Evolutionary conservation across 768 basidiomycete genomes (phyloP).

Genomic region (Postia placenta): DNA sequence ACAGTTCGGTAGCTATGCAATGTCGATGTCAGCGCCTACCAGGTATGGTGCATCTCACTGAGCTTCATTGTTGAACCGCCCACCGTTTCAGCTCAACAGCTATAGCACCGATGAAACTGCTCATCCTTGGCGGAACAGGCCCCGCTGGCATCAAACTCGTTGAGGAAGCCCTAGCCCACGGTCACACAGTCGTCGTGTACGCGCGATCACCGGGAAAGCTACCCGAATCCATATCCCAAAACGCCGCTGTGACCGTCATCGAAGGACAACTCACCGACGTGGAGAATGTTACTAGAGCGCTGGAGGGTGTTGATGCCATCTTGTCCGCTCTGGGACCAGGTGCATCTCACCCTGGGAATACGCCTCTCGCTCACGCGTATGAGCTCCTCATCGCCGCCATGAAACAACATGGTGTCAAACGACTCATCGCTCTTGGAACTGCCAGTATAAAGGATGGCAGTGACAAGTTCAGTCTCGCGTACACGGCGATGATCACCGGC

Average conservation of each 20-base stretch:
- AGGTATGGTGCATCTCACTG: no score
- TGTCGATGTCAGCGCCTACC: no score
- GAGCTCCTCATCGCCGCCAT: conserved; percentile 48
- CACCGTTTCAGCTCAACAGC: background rate
- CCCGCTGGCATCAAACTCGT: conserved; percentile 51
- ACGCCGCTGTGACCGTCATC: conserved; percentile 41
- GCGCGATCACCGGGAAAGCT: conserved; percentile 62
- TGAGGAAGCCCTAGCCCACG: conserved; percentile 42
- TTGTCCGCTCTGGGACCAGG: conserved; percentile 64
- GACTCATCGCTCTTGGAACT: conserved; percentile 64
- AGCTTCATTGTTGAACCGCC: no score
- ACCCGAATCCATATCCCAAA: conserved; percentile 39
- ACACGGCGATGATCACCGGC: conserved; percentile 34
- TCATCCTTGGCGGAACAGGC: conserved; percentile 71
- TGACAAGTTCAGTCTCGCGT: conserved; percentile 49
- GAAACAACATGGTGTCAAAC: conserved; percentile 43
- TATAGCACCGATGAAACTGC: conserved; percentile 37
- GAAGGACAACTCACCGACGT: conserved; percentile 52
- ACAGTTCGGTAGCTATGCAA: no score
- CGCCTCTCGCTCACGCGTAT: conserved; percentile 62
- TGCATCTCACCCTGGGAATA: conserved; percentile 36
- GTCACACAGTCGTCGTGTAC: conserved; percentile 49
- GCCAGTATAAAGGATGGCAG: conserved; percentile 54
- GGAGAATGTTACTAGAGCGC: conserved; percentile 41
- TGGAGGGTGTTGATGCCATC: conserved; percentile 55